These are phyloP conservation scores for Penicillium pancosmium DNA, from an alignment of 495 filamentous ascomycete genomes.

Conservation along the genomic window DNA sequence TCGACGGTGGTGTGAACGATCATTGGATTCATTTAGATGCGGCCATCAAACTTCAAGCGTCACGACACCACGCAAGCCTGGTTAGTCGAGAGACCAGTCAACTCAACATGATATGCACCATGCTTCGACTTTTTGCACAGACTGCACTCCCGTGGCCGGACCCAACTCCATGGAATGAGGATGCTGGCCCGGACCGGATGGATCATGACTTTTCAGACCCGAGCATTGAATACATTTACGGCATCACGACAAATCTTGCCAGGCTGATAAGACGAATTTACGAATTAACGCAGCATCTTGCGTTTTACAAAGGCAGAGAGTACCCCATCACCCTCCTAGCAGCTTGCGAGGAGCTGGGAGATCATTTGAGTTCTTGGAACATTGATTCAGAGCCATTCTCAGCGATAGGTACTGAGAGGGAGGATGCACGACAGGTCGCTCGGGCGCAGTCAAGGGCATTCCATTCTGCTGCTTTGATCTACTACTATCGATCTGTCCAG, in stretches of 20 bases:
- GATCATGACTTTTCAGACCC: not conserved
- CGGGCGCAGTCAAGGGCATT: not conserved
- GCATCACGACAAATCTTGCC: not conserved
- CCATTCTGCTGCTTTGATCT: not conserved
- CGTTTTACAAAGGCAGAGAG: not conserved
- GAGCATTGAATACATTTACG: not conserved
- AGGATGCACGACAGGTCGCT: not conserved
- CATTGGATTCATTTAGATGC: constrained; percentile 3
- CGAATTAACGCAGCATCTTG: not conserved
- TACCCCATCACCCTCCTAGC: not conserved
- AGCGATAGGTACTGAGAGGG: not conserved
- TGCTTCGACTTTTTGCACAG: not conserved
- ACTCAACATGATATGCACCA: not conserved
- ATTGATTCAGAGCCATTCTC: not conserved
- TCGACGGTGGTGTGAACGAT: not conserved
- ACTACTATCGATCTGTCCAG: constrained; percentile 2
- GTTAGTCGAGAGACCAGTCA: not conserved
- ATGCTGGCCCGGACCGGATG: not conserved
- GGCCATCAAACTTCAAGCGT: not conserved
- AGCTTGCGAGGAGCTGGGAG: not conserved
- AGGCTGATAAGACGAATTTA: not conserved
- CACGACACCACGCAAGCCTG: not conserved
- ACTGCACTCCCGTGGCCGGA: not conserved
- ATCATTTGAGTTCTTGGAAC: not conserved
- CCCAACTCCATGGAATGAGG: not conserved